Percentiles rank a stretch among this genome's conserved stretches.
phyloP scores from a whole-genome alignment of 2,329 filamentous ascomycete genomes.

The Colletotrichum chrysophilum region DNA sequence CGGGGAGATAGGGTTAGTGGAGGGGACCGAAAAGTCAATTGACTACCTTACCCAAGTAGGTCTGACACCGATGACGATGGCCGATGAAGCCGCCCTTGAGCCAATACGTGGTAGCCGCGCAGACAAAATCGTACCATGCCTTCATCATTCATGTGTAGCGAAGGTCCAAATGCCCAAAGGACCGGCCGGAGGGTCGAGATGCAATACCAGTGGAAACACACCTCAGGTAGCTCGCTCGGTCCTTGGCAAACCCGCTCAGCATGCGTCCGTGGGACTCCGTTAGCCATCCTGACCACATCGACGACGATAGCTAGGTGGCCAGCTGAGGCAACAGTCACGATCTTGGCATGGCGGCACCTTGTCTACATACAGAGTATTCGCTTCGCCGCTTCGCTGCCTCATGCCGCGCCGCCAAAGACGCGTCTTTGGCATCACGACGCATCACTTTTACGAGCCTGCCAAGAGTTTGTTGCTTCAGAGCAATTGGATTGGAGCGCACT shows the following conservation, averaged over 20 bases:
- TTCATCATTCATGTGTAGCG: background rate
- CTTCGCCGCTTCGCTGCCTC: background rate
- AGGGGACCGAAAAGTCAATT: background rate
- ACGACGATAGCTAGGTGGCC: no score
- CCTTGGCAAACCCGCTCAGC: background rate
- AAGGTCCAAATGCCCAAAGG: background rate
- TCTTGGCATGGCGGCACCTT: no score
- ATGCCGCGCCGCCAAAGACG: background rate
- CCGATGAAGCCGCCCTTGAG: background rate
- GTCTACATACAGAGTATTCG: background rate
- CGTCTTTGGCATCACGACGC: background rate
- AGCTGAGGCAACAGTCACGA: no score
- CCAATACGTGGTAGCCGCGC: background rate
- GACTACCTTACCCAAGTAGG: background rate
- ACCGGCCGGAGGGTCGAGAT: background rate
- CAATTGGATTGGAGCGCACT: background rate
- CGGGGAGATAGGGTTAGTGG: background rate
- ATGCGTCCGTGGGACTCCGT: background rate
- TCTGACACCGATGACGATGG: background rate
- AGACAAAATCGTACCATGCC: background rate
- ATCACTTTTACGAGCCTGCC: background rate
- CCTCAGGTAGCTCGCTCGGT: no score
- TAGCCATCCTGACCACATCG: no score
- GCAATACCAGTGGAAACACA: background rate
- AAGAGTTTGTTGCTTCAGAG: background rate